phyloP scores from a whole-genome alignment of 2,329 filamentous ascomycete genomes.

The Epicoccum sorghinum region DNA sequence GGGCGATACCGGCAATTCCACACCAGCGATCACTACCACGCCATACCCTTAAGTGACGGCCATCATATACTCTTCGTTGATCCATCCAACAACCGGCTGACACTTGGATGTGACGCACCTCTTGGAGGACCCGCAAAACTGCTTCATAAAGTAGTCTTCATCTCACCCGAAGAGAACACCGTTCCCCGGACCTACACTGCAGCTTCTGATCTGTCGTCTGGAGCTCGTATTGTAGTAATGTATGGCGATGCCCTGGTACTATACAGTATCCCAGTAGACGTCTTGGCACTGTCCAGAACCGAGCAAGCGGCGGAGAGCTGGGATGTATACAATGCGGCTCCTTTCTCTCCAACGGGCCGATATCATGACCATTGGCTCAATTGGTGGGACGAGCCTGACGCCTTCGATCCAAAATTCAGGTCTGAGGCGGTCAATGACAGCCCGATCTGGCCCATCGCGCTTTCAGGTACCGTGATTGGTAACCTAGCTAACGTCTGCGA shows the following conservation, averaged over 20 bases:
- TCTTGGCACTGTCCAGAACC: constrained; percentile 38
- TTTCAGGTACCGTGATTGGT: constrained; percentile 58
- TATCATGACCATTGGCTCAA: constrained; percentile 39
- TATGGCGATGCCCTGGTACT: constrained; percentile 62
- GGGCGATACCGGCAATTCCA: constrained; percentile 11
- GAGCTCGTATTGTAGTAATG: constrained; percentile 64
- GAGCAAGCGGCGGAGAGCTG: constrained; percentile 32
- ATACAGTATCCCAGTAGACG: constrained; percentile 66
- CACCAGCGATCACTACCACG: constrained; percentile 65
- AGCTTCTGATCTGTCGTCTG: constrained; percentile 62
- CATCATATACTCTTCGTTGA: constrained; percentile 70
- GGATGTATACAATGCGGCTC: constrained; percentile 23
- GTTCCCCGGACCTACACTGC: constrained; percentile 62
- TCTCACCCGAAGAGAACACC: constrained; percentile 42
- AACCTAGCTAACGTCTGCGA: constrained; percentile 56
- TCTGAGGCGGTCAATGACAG: constrained; percentile 8
- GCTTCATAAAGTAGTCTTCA: constrained; percentile 64
- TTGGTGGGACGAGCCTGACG: constrained; percentile 33
- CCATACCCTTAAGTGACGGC: constrained; percentile 69
- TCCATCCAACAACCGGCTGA: constrained; percentile 61
- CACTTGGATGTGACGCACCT: constrained; percentile 66
- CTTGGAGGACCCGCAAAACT: constrained; percentile 63
- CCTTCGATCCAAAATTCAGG: background rate
- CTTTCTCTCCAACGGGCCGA: constrained; percentile 15
- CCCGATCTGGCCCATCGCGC: constrained; percentile 55